These are phyloP conservation scores for Raphanus raphanistrum DNA, from an alignment of 345 rosid genomes.

Conservation along the genomic window DNA sequence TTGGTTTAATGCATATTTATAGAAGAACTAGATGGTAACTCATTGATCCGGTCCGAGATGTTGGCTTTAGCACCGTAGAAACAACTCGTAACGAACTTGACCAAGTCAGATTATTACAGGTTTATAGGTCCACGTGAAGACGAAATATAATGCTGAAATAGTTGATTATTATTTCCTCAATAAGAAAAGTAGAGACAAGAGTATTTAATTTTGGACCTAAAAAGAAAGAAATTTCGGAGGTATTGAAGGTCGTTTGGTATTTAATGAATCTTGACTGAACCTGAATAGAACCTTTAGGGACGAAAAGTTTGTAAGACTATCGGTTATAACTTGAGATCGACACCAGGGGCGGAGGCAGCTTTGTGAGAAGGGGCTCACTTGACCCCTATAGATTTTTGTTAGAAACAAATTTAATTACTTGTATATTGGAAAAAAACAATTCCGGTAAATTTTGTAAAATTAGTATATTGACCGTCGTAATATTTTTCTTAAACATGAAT, in stretches of 20 bases:
- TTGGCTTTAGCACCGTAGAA: constrained; percentile 26
- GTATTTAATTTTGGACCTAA: constrained; percentile 8
- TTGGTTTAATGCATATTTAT: constrained; percentile 21
- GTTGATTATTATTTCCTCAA: neutral
- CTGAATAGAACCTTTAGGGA: constrained; percentile 3
- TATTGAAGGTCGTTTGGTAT: neutral
- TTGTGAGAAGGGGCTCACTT: too few species aligned
- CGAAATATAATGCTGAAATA: neutral
- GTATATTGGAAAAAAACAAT: too few species aligned
- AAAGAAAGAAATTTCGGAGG: neutral
- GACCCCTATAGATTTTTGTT: too few species aligned
- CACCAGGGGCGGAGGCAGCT: neutral
- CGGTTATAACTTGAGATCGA: neutral
- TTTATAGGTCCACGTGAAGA: constrained; percentile 16
- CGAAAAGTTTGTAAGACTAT: neutral
- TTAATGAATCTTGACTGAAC: constrained; percentile 21
- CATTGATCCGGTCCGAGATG: constrained; percentile 36
- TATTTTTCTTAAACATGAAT: neutral
- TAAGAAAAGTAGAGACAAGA: neutral
- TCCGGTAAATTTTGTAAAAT: neutral
- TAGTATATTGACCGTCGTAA: neutral
- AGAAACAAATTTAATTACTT: too few species aligned
- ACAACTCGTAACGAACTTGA: constrained; percentile 17
- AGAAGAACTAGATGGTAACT: constrained; percentile 12
- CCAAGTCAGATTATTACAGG: constrained; percentile 17